These are phyloP conservation scores for Pseudocercospora cruenta DNA, from an alignment of 2,329 filamentous ascomycete species.

Conservation along the genomic window DNA sequence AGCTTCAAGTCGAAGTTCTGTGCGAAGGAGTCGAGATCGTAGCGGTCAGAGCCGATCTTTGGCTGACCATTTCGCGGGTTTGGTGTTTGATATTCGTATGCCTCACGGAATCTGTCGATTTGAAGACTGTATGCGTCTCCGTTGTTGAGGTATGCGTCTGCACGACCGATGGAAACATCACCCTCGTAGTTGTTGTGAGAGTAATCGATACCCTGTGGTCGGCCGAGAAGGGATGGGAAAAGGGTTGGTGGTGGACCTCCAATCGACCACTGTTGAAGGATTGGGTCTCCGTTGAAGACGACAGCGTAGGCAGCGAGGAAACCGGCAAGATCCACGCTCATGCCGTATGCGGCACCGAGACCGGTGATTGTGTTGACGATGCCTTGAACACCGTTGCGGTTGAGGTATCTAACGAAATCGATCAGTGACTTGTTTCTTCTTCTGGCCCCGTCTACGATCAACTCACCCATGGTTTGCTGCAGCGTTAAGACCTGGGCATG, in stretches of 20 bases:
- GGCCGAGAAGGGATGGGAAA: slow-evolving; percentile 23
- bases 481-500: slow-evolving; percentile 28
- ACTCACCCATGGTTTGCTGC: slow-evolving; percentile 33
- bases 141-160: slow-evolving; percentile 33
- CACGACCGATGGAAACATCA: slow-evolving; percentile 35
- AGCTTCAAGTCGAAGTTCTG: slow-evolving; percentile 18
- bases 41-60: slow-evolving; percentile 26
- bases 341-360: slow-evolving; percentile 36
- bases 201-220: slow-evolving; percentile 32
- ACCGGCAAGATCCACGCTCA: slow-evolving; percentile 30
- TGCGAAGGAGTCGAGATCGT: slow-evolving; percentile 28
- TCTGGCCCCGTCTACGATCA: background rate
- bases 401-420: background rate
- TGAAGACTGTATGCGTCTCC: slow-evolving; percentile 31
- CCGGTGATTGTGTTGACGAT: slow-evolving; percentile 20
- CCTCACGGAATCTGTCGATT: slow-evolving; percentile 24
- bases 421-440: background rate
- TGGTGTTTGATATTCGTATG: slow-evolving; percentile 25
- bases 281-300: slow-evolving; percentile 26
- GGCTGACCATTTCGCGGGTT: slow-evolving; percentile 23
- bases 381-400: slow-evolving; percentile 15
- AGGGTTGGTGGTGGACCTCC: slow-evolving; percentile 27
- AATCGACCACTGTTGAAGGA: slow-evolving; percentile 32
- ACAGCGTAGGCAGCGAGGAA: slow-evolving; percentile 38
- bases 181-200: slow-evolving; percentile 43